A percentile compares a stretch with the other conserved stretches of the same genome.
These are phyloP conservation scores for Eimeria falciformis DNA, from an alignment of 169 alveolate species.

Conservation along the genomic window DNA sequence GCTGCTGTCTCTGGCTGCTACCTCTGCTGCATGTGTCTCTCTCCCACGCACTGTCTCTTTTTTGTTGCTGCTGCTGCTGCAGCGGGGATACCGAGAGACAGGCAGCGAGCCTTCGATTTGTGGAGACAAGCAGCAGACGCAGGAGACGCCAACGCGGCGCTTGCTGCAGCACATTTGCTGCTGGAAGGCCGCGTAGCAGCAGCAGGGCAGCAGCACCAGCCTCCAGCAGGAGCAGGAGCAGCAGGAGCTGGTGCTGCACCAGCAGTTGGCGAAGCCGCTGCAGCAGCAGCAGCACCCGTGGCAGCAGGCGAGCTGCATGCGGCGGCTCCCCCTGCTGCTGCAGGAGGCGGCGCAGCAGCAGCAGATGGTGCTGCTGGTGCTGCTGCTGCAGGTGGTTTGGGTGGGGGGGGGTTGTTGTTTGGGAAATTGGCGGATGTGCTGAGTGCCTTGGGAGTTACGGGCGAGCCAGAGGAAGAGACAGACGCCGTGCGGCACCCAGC, in stretches of 20 bases:
- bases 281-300: slow-evolving; percentile 17
- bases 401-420: neutral
- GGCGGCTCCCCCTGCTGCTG: too few relatives aligned
- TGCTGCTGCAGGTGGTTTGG: neutral
- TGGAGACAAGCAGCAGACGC: slow-evolving; percentile 80
- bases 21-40: neutral
- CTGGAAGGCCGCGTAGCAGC: slow-evolving; percentile 76
- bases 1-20: neutral
- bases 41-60: too few relatives aligned
- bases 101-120: slow-evolving; percentile 79
- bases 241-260: slow-evolving; percentile 10
- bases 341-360: too few relatives aligned
- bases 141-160: slow-evolving; percentile 82
- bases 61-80: slow-evolving; percentile 23
- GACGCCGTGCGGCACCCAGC: slow-evolving; percentile 24
- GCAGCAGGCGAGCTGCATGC: neutral
- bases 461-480: neutral
- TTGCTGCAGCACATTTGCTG: slow-evolving; percentile 79
- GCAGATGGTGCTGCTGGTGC: neutral
- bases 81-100: slow-evolving; percentile 82
- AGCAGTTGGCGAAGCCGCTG: neutral
- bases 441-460: neutral
- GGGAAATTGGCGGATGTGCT: neutral
- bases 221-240: slow-evolving; percentile 2
- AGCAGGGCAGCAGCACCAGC: neutral